Conservation (phyloP, 1,139 yeast species). For the Candida labiduridarum region DNA sequence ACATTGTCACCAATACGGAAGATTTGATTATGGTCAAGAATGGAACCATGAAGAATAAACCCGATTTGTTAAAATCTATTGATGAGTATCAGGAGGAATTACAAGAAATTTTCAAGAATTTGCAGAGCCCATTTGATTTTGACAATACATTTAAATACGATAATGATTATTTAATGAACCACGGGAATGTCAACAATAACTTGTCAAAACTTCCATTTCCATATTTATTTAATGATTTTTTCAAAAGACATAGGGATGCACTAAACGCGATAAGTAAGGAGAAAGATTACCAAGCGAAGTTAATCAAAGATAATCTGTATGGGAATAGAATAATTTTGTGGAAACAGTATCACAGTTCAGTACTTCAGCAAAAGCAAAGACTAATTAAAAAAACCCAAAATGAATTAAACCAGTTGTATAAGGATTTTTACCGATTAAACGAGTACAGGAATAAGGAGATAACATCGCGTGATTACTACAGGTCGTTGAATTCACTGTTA, state of each 20-base stretch:
- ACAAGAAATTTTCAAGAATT: constrained; percentile 26
- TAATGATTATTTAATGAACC: constrained; percentile 11
- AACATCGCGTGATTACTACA: constrained; percentile 32
- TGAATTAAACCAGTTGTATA: constrained; percentile 28
- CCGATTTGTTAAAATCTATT: constrained; percentile 23
- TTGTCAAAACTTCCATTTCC: constrained; percentile 32
- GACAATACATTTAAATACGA: constrained; percentile 26
- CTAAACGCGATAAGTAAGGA: constrained; percentile 31
- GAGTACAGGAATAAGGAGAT: constrained; percentile 15
- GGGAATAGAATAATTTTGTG: constrained; percentile 35
- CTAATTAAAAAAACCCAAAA: constrained; percentile 26
- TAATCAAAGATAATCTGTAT: constrained; percentile 25
- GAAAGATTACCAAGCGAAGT: constrained; percentile 31
- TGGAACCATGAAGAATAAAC: constrained; percentile 19
- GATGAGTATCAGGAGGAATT: constrained; percentile 36
- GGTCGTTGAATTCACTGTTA: constrained; percentile 27
- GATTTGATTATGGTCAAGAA: constrained; percentile 25
- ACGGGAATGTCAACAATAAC: constrained; percentile 7
- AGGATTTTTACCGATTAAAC: constrained; percentile 27
- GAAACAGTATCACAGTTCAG: constrained; percentile 32
- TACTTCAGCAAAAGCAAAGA: constrained; percentile 24
- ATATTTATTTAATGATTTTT: constrained; percentile 28
- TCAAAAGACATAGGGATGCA: constrained; percentile 27
- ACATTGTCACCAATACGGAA: constrained; percentile 37
- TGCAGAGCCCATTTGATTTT: constrained; percentile 38